Evolutionary conservation across 1,284 basidiomycete genomes (phyloP).

Genomic region (Coriolopsis trogii): DNA sequence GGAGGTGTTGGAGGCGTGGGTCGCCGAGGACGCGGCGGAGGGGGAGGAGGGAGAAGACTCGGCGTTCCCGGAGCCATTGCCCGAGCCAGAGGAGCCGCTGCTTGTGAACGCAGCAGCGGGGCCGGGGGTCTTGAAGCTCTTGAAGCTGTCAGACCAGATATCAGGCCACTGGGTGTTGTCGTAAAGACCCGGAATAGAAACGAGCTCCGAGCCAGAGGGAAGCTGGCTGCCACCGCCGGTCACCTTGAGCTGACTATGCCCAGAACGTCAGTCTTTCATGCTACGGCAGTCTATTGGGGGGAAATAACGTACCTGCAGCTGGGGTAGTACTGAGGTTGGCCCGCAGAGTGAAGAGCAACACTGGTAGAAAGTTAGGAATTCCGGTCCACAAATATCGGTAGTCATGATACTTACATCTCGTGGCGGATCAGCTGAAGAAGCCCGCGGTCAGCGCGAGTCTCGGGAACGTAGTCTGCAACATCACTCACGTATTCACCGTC

Average conservation of each 20-base stretch:
- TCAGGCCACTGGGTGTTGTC: conserved; percentile 29
- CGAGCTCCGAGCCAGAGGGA: conserved; percentile 31
- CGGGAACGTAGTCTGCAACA: neutral
- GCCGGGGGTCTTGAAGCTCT: conserved; percentile 33
- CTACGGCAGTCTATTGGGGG: neutral
- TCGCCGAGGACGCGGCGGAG: too few species aligned
- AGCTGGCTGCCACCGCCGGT: conserved; percentile 34
- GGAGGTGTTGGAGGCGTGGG: conserved; percentile 8
- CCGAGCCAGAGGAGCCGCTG: conserved; percentile 11
- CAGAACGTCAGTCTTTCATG: conserved; percentile 18
- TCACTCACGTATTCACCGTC: conserved; percentile 40
- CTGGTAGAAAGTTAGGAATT: conserved; percentile 13
- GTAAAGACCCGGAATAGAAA: conserved; percentile 33
- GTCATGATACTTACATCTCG: conserved; percentile 34
- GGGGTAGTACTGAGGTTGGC: conserved; percentile 34
- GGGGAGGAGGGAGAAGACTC: conserved; percentile 12
- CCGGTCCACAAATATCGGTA: neutral
- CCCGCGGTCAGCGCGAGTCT: neutral
- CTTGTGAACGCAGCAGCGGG: conserved; percentile 28
- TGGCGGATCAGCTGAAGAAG: conserved; percentile 37
- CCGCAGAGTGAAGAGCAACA: conserved; percentile 34
- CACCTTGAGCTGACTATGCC: conserved; percentile 40
- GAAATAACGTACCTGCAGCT: conserved; percentile 34
- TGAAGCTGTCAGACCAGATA: conserved; percentile 33
- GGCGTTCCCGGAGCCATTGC: conserved; percentile 13